Evolutionary conservation across 2,329 filamentous ascomycete genomes (phyloP).

Genomic region (Cercospora janseana): DNA sequence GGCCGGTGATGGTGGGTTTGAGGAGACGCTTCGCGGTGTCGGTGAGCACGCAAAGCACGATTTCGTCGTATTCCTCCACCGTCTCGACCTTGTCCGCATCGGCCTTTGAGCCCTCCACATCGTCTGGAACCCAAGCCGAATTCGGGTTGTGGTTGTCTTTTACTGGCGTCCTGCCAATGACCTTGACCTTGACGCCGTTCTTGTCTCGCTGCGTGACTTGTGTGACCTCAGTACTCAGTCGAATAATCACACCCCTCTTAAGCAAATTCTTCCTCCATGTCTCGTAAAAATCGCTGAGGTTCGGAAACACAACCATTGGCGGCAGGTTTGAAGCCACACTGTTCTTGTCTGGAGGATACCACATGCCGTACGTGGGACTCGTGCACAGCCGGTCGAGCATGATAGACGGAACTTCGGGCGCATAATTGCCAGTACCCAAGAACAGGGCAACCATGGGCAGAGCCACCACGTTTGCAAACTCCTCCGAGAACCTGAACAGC

Average conservation of each 20-base stretch:
- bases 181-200: slow-evolving; percentile 52
- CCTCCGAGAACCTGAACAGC: slow-evolving; percentile 65
- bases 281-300: slow-evolving; percentile 60
- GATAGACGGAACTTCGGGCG: slow-evolving; percentile 66
- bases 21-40: slow-evolving; percentile 61
- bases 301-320: slow-evolving; percentile 62
- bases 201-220: slow-evolving; percentile 53
- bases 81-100: slow-evolving; percentile 44
- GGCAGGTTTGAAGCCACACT: slow-evolving; percentile 53
- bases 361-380: slow-evolving; percentile 59
- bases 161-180: slow-evolving; percentile 45
- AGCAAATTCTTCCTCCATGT: slow-evolving; percentile 57
- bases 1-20: slow-evolving; percentile 56
- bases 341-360: slow-evolving; percentile 53
- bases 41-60: slow-evolving; percentile 62
- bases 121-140: slow-evolving; percentile 44
- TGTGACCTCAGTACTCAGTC: slow-evolving; percentile 57
- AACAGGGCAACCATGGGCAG: slow-evolving; percentile 71
- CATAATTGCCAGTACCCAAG: slow-evolving; percentile 72
- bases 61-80: slow-evolving; percentile 60
- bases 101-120: slow-evolving; percentile 38
- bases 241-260: slow-evolving; percentile 55
- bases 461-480: slow-evolving; percentile 69
- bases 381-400: slow-evolving; percentile 57
- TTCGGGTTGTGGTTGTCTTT: slow-evolving; percentile 47